Conservation (phyloP, 139 green algal species). For the Chlorella sp. region DNA sequence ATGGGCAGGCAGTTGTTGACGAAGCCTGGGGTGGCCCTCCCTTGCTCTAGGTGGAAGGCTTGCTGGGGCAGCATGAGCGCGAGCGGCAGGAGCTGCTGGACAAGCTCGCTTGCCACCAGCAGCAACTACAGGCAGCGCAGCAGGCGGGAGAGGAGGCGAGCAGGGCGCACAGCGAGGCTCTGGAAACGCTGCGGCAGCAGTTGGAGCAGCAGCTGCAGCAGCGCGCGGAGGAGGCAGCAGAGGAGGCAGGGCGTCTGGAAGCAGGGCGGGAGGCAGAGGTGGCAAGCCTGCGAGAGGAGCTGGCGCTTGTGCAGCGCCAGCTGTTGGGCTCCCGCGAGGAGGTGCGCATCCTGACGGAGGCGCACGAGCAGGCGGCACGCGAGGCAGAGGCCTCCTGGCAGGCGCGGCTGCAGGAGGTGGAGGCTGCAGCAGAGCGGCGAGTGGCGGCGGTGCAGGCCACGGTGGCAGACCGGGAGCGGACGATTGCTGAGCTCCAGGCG, state of each 20-base stretch:
- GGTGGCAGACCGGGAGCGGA: constrained; percentile 7
- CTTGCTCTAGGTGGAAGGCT: not conserved
- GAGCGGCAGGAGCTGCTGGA: constrained; percentile 11
- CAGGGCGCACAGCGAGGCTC: too few species aligned
- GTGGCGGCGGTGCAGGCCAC: constrained; percentile 8
- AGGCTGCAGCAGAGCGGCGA: not conserved
- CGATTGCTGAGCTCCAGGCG: constrained; percentile 8
- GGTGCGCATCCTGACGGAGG: constrained; percentile 14
- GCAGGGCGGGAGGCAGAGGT: not conserved
- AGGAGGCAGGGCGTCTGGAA: not conserved
- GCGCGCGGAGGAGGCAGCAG: constrained; percentile 6
- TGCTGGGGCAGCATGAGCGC: not conserved
- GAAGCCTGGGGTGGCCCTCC: too few species aligned
- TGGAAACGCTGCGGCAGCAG: too few species aligned
- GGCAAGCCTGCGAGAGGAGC: constrained; percentile 8
- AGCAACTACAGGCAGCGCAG: not conserved
- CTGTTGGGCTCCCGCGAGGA: constrained; percentile 15
- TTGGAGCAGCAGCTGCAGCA: constrained; percentile 1
- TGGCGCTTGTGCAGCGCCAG: constrained; percentile 24
- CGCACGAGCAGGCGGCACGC: constrained; percentile 33
- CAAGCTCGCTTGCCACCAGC: not conserved
- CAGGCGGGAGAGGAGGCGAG: not conserved
- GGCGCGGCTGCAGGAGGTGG: not conserved
- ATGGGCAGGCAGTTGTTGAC: too few species aligned
- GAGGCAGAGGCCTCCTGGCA: not conserved